Conservation (phyloP, 495 filamentous ascomycete genomes). For the Penicillium dipodomyicola region DNA sequence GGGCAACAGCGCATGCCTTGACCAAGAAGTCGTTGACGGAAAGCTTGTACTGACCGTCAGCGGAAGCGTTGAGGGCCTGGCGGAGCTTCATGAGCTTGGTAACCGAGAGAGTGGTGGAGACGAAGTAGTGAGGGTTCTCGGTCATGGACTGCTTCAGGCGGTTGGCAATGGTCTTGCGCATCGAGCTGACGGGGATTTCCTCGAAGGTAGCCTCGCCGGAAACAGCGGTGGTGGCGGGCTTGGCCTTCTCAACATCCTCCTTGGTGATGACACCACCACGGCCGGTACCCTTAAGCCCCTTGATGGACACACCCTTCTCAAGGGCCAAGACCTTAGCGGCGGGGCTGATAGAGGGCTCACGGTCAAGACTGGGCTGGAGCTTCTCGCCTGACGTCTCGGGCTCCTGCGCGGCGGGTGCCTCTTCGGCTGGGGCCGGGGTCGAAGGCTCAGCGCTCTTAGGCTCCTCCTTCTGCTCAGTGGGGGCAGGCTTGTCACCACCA, state of each 20-base stretch:
- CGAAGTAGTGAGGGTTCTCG: slow-evolving; percentile 98
- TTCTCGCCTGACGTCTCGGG: slow-evolving; percentile 70
- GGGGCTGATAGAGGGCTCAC: slow-evolving; percentile 68
- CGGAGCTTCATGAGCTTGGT: slow-evolving; percentile 94
- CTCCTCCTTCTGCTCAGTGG: slow-evolving; percentile 63
- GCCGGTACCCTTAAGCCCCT: slow-evolving; percentile 82
- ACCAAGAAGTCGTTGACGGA: slow-evolving; percentile 99
- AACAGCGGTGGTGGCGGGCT: slow-evolving; percentile 49
- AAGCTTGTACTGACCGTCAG: slow-evolving; percentile 94
- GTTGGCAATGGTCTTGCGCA: slow-evolving; percentile 97
- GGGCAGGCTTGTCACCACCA: slow-evolving; percentile 73
- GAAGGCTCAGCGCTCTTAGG: slow-evolving; percentile 58
- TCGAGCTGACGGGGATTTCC: slow-evolving; percentile 80
- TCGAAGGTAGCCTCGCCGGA: slow-evolving; percentile 67
- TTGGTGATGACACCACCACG: slow-evolving; percentile 85
- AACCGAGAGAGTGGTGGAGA: slow-evolving; percentile 82
- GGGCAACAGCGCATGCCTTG: slow-evolving; percentile 88
- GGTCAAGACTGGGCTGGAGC: slow-evolving; percentile 79
- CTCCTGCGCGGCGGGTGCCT: slow-evolving; percentile 59
- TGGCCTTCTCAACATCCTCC: slow-evolving; percentile 85
- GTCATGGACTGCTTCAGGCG: slow-evolving; percentile 85
- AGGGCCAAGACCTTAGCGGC: slow-evolving; percentile 77
- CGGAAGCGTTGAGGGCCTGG: slow-evolving; percentile 82
- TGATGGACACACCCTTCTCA: slow-evolving; percentile 80
- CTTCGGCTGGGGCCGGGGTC: slow-evolving; percentile 56